Base-by-base conservation (phyloP, 805 yeast species). In the Nakazawaea wickerhamii region DNA sequence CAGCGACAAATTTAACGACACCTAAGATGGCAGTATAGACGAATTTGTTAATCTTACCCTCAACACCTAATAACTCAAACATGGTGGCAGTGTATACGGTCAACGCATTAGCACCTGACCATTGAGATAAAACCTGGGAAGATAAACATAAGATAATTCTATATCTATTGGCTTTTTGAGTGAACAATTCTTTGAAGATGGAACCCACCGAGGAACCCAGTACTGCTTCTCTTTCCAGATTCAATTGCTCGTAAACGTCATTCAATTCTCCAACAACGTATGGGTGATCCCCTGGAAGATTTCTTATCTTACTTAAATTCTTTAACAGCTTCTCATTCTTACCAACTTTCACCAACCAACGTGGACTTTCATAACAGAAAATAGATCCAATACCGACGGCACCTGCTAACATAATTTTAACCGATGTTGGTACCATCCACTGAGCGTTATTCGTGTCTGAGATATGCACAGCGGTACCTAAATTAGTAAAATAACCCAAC, bases 101-200 rank as follows among this genome's bases (percentile, higher is more conserved):
- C 35, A 77, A 60, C 6, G 79, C 68, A 48, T 69, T 70, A 5
- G 80, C 75, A 40, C 80, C 79, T n/a, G 76, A 68, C 81, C 81
- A 77, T 58, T 77, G 81, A 30, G 72, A 73, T 30, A 76, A 60
- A 11, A 75, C 32, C 55, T 75, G 81, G 23, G 70, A 62, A 43
- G 55, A 46, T 25, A 65, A 44, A 34, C 75, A 70, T 30, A 75
- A 48, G 7, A 59, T 49, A 36, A 76, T 62, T 57, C 81, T 63
- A 57, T 71, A 70, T 43, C 71, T 57, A 42, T 71, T 60, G 5
- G 77, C 68, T 41, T 55, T 61, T 30, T 61, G 63, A 5, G 52
- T 22, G 28, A 69, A 43, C 23, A 71, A 54, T 31, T 68, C 73
- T 47, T 57, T 65, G n/a, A 59, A 19, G 25, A 50, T 46, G 14